Evolutionary conservation across 2,329 filamentous ascomycete species (phyloP).

Genomic region (Polytolypa hystricis): DNA sequence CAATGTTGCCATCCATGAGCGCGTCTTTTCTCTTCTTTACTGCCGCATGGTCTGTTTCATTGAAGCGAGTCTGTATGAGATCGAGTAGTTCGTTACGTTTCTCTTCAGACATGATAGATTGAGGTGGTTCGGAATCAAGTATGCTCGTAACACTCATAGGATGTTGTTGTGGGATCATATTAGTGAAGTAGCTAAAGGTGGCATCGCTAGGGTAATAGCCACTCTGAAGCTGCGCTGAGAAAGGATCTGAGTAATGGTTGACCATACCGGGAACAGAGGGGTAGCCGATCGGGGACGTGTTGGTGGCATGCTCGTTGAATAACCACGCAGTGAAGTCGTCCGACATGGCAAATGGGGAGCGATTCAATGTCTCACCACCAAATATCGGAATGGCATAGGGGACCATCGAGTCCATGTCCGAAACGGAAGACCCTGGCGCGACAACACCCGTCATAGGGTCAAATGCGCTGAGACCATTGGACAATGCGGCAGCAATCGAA

Average conservation of each 20-base stretch:
- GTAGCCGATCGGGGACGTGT: conserved; percentile 41
- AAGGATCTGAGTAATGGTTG: conserved; percentile 30
- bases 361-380: conserved; percentile 68
- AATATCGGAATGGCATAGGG: conserved; percentile 65
- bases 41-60: conserved; percentile 65
- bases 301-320: conserved; percentile 57
- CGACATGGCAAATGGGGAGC: conserved; percentile 77
- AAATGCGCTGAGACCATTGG: conserved; percentile 18
- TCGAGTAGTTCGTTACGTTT: conserved; percentile 77
- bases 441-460: conserved; percentile 18
- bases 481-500: conserved; percentile 18
- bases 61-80: conserved; percentile 69
- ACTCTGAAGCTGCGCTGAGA: conserved; percentile 35
- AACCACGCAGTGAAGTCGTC: conserved; percentile 81
- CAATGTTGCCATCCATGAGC: conserved; percentile 67
- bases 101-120: conserved; percentile 72
- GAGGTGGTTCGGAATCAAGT: conserved; percentile 66
- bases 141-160: conserved; percentile 85
- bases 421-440: conserved; percentile 15
- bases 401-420: conserved; percentile 26
- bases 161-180: conserved; percentile 51
- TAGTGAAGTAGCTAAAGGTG: conserved; percentile 38
- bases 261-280: conserved; percentile 29
- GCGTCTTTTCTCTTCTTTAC: conserved; percentile 64
- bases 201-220: conserved; percentile 42